These are phyloP conservation scores for Parathielavia hyrcaniae DNA, from an alignment of 495 filamentous ascomycete genomes.

Conservation along the genomic window DNA sequence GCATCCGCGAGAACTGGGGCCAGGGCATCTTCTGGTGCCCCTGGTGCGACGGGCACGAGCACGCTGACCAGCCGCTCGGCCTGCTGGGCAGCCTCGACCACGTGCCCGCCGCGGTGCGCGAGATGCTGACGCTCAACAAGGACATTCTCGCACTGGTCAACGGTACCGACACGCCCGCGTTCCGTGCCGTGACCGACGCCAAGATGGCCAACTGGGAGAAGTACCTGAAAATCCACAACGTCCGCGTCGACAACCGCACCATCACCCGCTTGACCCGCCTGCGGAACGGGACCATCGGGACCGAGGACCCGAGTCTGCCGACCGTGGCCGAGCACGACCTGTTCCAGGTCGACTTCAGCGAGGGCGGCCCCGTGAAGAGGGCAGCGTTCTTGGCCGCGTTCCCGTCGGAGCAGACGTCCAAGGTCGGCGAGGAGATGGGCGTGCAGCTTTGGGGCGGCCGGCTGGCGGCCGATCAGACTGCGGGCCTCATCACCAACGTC, in stretches of 20 bases:
- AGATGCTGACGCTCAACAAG: constrained; percentile 45
- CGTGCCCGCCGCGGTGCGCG: constrained; percentile 39
- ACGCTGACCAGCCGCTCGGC: constrained; percentile 51
- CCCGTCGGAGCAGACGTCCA: constrained; percentile 40
- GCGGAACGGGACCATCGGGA: constrained; percentile 34
- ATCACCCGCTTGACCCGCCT: constrained; percentile 45
- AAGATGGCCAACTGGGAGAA: constrained; percentile 34
- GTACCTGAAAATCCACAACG: constrained; percentile 45
- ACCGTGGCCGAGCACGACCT: constrained; percentile 41
- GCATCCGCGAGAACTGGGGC: constrained; percentile 47
- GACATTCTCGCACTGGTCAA: constrained; percentile 47
- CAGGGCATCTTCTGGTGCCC: constrained; percentile 57
- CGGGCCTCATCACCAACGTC: constrained; percentile 41
- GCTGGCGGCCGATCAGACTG: constrained; percentile 38
- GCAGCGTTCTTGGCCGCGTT: constrained; percentile 48
- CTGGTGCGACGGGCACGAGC: constrained; percentile 57
- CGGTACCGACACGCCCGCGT: constrained; percentile 45
- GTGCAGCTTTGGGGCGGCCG: constrained; percentile 42
- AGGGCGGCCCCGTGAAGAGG: constrained; percentile 40
- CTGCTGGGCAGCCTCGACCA: constrained; percentile 44
- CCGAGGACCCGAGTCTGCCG: constrained; percentile 37
- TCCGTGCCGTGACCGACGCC: constrained; percentile 33
- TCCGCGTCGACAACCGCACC: constrained; percentile 49
- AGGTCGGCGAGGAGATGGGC: constrained; percentile 36
- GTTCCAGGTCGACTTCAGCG: constrained; percentile 49